A percentile compares a stretch with the other conserved stretches of the same genome.
Conservation (phyloP, 108 stramenopile genomes). For the Skeletonema grethae region DNA sequence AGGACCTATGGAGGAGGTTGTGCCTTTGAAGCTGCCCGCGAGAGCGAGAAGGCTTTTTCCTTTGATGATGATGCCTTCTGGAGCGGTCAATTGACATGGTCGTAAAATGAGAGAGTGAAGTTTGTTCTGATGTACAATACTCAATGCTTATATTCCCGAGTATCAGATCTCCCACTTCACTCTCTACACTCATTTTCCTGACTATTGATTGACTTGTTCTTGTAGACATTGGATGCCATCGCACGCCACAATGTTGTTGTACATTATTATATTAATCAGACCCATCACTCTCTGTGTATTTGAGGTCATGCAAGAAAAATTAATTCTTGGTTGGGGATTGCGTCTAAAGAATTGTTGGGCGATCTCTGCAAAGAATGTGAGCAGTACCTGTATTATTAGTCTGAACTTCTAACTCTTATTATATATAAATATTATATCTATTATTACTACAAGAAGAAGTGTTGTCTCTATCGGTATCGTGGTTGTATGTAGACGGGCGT, state of each 20-base stretch:
- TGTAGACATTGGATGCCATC: constrained; percentile 8
- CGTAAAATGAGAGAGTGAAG: constrained; percentile 22
- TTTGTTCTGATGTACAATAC: not conserved
- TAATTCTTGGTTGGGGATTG: constrained; percentile 19
- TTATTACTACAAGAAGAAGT: not conserved
- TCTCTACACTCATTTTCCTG: constrained; percentile 5
- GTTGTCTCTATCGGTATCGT: not conserved
- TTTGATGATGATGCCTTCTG: constrained; percentile 46
- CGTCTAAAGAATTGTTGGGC: constrained; percentile 9
- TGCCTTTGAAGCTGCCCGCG: constrained; percentile 22
- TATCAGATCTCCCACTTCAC: constrained; percentile 15
- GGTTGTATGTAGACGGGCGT: not conserved
- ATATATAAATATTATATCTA: not conserved
- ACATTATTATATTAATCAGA: constrained; percentile 4
- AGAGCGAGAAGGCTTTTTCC: constrained; percentile 10
- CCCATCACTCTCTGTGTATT: not conserved
- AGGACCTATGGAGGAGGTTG: constrained; percentile 23
- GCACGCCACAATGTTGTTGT: constrained; percentile 2
- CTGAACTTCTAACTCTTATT: constrained; percentile 16
- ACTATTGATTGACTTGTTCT: constrained; percentile 11
- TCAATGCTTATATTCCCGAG: constrained; percentile 29
- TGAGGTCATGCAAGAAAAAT: constrained; percentile 28
- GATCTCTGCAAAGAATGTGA: constrained; percentile 21
- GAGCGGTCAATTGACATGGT: constrained; percentile 47
- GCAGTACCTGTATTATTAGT: constrained; percentile 30